A percentile compares a stretch with the other conserved stretches of the same genome.
Conservation (phyloP, 2,329 filamentous ascomycete species). For the Aureobasidium subglaciale region DNA sequence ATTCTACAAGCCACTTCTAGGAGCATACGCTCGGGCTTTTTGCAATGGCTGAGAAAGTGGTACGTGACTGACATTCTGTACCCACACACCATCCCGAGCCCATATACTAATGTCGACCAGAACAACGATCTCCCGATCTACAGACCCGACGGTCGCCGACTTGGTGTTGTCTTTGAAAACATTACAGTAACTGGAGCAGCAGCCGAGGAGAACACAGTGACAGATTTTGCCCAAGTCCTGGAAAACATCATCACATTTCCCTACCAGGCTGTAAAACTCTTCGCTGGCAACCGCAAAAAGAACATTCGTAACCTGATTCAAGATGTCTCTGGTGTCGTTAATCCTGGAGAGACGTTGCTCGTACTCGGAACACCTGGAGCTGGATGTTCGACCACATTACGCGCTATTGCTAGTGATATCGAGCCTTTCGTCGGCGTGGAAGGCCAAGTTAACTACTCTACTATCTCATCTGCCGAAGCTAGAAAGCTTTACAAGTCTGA, state of each 20-base stretch:
- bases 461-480: slow-evolving; percentile 60
- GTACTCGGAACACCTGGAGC: slow-evolving; percentile 24
- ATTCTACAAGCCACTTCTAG: neutral
- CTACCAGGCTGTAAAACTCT: slow-evolving; percentile 1
- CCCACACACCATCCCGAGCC: no score
- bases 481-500: slow-evolving; percentile 62
- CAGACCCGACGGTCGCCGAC: slow-evolving; percentile 12
- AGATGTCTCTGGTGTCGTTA: slow-evolving; percentile 15
- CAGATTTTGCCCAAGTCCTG: slow-evolving; percentile 13
- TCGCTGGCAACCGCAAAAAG: slow-evolving; percentile 8
- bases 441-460: slow-evolving; percentile 38
- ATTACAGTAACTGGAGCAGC: slow-evolving; percentile 8
- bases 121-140: slow-evolving; percentile 9
- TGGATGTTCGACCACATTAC: slow-evolving; percentile 59
- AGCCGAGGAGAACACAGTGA: slow-evolving; percentile 14
- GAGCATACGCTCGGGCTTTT: slow-evolving; percentile 1
- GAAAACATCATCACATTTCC: slow-evolving; percentile 12
- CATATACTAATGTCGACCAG: neutral
- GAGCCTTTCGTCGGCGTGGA: slow-evolving; percentile 35
- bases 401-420: slow-evolving; percentile 56
- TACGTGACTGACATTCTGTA: neutral
- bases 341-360: slow-evolving; percentile 15
- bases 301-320: slow-evolving; percentile 13
- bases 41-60: slow-evolving; percentile 15
- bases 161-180: slow-evolving; percentile 15